Conservation (phyloP, 2,329 filamentous ascomycete genomes). For the Monosporascus ibericus region DNA sequence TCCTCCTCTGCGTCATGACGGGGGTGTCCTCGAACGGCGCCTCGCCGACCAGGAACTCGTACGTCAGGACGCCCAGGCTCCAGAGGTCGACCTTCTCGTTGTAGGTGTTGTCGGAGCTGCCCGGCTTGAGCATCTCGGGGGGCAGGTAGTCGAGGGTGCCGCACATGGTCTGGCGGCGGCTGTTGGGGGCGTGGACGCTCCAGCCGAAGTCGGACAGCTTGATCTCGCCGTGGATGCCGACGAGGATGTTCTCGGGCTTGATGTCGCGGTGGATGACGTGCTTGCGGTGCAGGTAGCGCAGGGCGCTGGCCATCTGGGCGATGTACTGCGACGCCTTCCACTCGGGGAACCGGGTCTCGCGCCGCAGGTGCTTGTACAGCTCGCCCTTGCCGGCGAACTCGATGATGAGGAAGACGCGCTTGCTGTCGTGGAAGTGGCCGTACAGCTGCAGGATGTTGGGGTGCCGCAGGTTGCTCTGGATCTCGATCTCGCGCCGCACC, state of each 20-base stretch:
- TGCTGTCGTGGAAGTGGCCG: slow-evolving; percentile 84
- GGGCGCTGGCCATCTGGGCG: slow-evolving; percentile 82
- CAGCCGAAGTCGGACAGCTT: slow-evolving; percentile 98
- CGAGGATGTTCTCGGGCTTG: slow-evolving; percentile 94
- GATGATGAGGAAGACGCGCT: slow-evolving; percentile 80
- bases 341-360: slow-evolving; percentile 74
- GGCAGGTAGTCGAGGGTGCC: slow-evolving; percentile 96
- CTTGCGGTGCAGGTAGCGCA: slow-evolving; percentile 91
- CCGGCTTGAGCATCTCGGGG: slow-evolving; percentile 91
- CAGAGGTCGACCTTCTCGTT: slow-evolving; percentile 94
- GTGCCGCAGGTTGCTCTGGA: slow-evolving; percentile 80
- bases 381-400: slow-evolving; percentile 84
- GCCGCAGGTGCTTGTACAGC: slow-evolving; percentile 79
- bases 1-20: slow-evolving; percentile 88
- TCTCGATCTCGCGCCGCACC: slow-evolving; percentile 81
- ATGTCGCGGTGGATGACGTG: slow-evolving; percentile 97
- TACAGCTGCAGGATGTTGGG: slow-evolving; percentile 80
- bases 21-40: slow-evolving; percentile 95
- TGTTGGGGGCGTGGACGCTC: slow-evolving; percentile 96
- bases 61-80: slow-evolving; percentile 90
- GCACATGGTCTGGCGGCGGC: slow-evolving; percentile 89
- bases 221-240: slow-evolving; percentile 95
- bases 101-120: slow-evolving; percentile 79
- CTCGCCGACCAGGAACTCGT: slow-evolving; percentile 93
- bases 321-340: slow-evolving; percentile 84